Percentiles rank a stretch among this genome's conserved stretches.
phyloP scores from a whole-genome alignment of 2,329 filamentous ascomycete species.

The Pleochaeta shiraiana region DNA sequence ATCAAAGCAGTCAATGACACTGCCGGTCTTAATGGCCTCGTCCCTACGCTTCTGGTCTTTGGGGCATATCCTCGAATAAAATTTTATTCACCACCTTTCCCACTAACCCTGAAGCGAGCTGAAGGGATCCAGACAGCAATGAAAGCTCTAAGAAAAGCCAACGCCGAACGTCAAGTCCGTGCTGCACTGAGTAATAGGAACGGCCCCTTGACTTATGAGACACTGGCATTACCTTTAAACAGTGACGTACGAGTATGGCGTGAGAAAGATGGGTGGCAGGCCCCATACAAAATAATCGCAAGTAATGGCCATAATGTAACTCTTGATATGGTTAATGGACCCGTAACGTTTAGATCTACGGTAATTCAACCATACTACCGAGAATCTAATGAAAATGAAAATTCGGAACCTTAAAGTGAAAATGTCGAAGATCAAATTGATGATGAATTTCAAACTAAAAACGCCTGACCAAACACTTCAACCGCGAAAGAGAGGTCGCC shows the following conservation, averaged over 20 bases:
- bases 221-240: background rate
- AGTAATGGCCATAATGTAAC: background rate
- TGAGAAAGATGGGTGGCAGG: conserved; percentile 2
- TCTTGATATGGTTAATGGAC: background rate
- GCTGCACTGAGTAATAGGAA: conserved; percentile 5
- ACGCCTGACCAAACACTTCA: no score
- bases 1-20: conserved; percentile 1
- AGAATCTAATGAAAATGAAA: background rate
- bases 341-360: conserved; percentile 2
- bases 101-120: conserved; percentile 3
- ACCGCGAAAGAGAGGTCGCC: background rate
- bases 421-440: background rate
- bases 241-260: conserved; percentile 2
- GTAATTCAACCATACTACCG: background rate
- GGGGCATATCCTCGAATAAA: background rate
- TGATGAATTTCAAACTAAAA: background rate
- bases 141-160: conserved; percentile 5
- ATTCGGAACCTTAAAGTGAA: background rate
- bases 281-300: background rate
- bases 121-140: conserved; percentile 6
- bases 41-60: background rate
- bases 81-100: background rate
- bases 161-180: background rate
- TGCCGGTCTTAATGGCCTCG: background rate
- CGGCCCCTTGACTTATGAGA: background rate